phyloP scores from a whole-genome alignment of 345 rosid genomes.

The Syzygium oleosum region DNA sequence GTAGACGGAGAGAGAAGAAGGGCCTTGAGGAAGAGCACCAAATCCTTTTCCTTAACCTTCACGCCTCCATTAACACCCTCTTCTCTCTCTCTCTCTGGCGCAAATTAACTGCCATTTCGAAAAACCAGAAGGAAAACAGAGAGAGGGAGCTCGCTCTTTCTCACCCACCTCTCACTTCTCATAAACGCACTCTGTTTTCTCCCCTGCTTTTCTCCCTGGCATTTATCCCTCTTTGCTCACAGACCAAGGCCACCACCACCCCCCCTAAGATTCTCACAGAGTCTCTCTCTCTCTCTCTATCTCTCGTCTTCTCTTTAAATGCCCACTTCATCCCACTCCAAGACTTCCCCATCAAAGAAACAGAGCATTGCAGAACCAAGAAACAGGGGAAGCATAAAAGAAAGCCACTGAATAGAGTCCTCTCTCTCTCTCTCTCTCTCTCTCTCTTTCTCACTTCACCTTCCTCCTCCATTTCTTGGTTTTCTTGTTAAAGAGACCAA shows the following conservation, averaged over 20 bases:
- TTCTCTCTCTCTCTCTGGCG: background rate
- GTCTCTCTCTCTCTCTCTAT: background rate
- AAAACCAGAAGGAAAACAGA: background rate
- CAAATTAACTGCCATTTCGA: background rate
- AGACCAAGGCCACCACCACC: background rate
- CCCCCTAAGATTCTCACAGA: background rate
- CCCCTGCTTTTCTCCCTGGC: background rate
- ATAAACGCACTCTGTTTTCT: slow-evolving; percentile 1
- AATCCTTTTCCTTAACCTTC: slow-evolving; percentile 21
- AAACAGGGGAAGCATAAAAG: background rate
- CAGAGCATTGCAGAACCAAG: background rate
- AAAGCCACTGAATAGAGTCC: background rate
- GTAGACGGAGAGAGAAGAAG: background rate
- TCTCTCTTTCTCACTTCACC: background rate
- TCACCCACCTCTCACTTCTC: slow-evolving; percentile 4
- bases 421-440: background rate
- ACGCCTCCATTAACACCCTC: slow-evolving; percentile 17
- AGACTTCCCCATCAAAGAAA: background rate
- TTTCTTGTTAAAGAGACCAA: background rate
- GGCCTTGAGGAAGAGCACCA: slow-evolving; percentile 9
- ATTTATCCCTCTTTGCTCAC: background rate
- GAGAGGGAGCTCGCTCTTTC: background rate
- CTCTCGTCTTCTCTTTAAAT: background rate
- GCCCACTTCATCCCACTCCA: background rate
- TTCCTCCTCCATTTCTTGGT: background rate